Base-by-base conservation (phyloP, 1,284 basidiomycete genomes). In the Pholiota adiposa region DNA sequence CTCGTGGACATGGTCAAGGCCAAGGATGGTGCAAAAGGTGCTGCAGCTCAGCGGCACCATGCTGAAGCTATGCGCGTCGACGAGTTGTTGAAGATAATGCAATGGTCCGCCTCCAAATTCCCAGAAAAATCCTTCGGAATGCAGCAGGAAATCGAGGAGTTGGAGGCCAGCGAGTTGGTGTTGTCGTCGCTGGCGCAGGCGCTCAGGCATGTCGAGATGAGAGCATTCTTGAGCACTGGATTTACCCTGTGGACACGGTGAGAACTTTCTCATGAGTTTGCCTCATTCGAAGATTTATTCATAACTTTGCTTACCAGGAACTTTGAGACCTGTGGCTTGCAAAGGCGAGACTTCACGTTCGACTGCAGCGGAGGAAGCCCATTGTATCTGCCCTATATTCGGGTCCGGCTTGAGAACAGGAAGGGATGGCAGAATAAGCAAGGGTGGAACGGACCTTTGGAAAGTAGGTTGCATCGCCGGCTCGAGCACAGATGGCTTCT, bases 1-100 rank as follows among this genome's bases (percentile, higher is more conserved):
- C 40, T 73, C 6, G 1, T 70, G 14, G 64, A 72, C 43, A 59
- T 16, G 41, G 56, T 75, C 53, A 69, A 69, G 41, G 66, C 58
- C 50, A 69, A 69, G 44, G 66, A 55, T 5, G 61, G 60, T 12
- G 48, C 56, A 21, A 56, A 70, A 34, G 72, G 69, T 6, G 64
- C 54, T 4, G 60, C 62, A 0, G 65, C 63, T 12, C 66, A 57
- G 2, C 62, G 69, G 2, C 58, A 67, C 27, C 74, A 75, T 58
- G 71, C 73, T 8, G 67, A 71, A 41, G 72, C 74, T 1, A 73
- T 73, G 51, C 63, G 60, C 11, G 60, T 69, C 12, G 70, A 73
- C 36, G 70, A 75, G 16, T 58, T 76, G 11, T 19, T 60, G 21
- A 58, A 55, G 9, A 60, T 74, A 9, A 69, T 74, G 62, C 21